Evolutionary conservation across 75 land plant genomes (phyloP).

Genomic region (Chamaecyparis obtusa): DNA sequence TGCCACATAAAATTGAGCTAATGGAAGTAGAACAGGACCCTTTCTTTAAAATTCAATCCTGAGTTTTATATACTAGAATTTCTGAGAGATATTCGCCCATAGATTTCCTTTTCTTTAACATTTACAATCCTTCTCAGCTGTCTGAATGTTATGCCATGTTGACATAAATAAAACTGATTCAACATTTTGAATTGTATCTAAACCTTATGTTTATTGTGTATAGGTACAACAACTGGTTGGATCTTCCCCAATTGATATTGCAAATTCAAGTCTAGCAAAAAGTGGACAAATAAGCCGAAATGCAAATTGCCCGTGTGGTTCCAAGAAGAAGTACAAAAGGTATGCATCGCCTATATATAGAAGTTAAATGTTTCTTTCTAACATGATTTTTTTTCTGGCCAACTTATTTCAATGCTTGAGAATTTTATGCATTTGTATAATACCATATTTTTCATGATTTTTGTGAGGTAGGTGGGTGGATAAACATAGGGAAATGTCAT

Average conservation of each 20-base stretch:
- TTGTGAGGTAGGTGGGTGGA: neutral
- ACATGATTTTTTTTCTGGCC: neutral
- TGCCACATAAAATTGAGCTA: neutral
- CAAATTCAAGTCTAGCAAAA: conserved; percentile 63
- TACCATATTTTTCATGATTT: neutral
- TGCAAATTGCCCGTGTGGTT: conserved; percentile 85
- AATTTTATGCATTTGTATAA: neutral
- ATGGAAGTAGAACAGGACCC: neutral
- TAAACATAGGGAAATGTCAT: neutral
- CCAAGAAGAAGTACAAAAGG: conserved; percentile 85
- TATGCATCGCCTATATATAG: conserved; percentile 9
- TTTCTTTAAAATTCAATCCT: neutral
- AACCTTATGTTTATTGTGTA: neutral
- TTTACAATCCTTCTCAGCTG: neutral
- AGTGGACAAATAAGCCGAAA: conserved; percentile 79
- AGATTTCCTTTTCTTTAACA: neutral
- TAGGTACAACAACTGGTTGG: conserved; percentile 74
- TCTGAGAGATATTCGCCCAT: neutral
- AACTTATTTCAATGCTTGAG: neutral
- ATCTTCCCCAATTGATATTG: conserved; percentile 56
- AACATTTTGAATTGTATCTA: neutral
- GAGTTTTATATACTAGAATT: neutral
- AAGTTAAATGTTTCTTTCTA: neutral
- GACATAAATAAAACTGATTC: neutral
- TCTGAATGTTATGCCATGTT: neutral